Percentiles rank a stretch among this genome's conserved stretches.
Conservation (phyloP, 352 stramenopile genomes). For the Elongisporangium undulatum region DNA sequence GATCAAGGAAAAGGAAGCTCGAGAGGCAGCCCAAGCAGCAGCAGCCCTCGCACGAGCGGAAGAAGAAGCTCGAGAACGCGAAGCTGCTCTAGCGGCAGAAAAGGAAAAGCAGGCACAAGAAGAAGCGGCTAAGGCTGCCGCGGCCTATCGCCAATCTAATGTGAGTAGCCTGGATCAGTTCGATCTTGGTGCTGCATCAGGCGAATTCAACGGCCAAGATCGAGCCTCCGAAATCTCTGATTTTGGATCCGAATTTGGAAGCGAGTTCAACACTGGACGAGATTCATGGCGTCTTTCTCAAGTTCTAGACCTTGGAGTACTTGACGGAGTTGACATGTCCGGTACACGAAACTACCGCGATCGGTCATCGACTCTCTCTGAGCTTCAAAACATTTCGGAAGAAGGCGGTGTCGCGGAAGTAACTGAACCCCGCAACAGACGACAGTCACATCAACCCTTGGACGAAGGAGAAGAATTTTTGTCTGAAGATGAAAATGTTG, state of each 20-base stretch:
- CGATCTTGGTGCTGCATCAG: constrained; percentile 47
- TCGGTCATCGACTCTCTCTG: constrained; percentile 42
- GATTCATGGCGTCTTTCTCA: constrained; percentile 75
- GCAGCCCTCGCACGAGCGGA: constrained; percentile 20
- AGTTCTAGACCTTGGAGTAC: constrained; percentile 69
- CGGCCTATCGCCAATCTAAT: constrained; percentile 25
- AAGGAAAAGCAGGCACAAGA: constrained; percentile 19
- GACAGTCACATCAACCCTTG: neutral
- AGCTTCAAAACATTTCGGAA: constrained; percentile 56
- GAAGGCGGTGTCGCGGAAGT: constrained; percentile 20
- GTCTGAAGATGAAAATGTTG: constrained; percentile 38
- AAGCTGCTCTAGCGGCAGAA: constrained; percentile 10
- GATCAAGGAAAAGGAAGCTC: constrained; percentile 14
- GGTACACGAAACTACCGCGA: constrained; percentile 15
- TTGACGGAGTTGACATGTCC: constrained; percentile 34
- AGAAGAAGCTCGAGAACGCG: constrained; percentile 7
- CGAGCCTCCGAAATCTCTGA: constrained; percentile 67
- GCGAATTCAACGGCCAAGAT: constrained; percentile 28
- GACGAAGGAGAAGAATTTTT: constrained; percentile 34
- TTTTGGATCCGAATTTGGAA: constrained; percentile 44
- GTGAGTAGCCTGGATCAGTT: constrained; percentile 59
- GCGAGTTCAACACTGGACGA: constrained; percentile 48
- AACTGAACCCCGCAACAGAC: constrained; percentile 2
- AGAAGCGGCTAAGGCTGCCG: constrained; percentile 18
- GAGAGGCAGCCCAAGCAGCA: constrained; percentile 16